A percentile compares a stretch with the other conserved stretches of the same genome.
phyloP scores from a whole-genome alignment of 768 basidiomycete species.

The Auricularia auricula-judae region DNA sequence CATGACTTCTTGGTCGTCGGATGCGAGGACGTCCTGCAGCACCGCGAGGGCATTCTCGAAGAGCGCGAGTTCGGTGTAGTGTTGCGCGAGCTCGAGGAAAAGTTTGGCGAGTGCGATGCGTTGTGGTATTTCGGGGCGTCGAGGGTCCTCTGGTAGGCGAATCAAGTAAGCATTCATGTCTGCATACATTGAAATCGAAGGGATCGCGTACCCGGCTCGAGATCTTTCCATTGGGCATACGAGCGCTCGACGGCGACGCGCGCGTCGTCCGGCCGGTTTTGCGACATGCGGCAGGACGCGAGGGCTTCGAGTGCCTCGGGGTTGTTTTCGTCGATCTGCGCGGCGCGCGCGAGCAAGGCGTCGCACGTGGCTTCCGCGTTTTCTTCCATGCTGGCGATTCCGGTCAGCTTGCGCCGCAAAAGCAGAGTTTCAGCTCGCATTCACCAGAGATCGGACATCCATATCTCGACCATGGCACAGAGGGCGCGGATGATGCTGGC shows the following conservation, averaged over 20 bases:
- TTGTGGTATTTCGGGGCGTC: slow-evolving; percentile 58
- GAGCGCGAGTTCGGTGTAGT: slow-evolving; percentile 29
- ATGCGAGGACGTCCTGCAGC: slow-evolving; percentile 64
- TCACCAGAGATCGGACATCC: slow-evolving; percentile 93
- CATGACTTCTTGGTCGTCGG: slow-evolving; percentile 80
- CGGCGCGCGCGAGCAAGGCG: slow-evolving; percentile 57
- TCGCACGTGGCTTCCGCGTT: slow-evolving; percentile 78
- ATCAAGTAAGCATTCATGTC: too few species aligned
- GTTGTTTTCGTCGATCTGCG: slow-evolving; percentile 63
- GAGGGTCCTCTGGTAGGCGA: slow-evolving; percentile 42
- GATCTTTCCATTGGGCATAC: slow-evolving; percentile 59
- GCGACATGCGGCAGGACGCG: slow-evolving; percentile 82
- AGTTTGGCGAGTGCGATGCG: slow-evolving; percentile 69
- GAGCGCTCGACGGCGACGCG: slow-evolving; percentile 54
- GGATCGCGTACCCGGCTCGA: slow-evolving; percentile 37
- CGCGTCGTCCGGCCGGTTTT: slow-evolving; percentile 75
- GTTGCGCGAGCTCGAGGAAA: slow-evolving; percentile 45
- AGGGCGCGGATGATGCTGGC: slow-evolving; percentile 67
- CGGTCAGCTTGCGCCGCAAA: background rate
- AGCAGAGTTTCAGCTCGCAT: slow-evolving; percentile 13
- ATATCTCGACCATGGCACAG: slow-evolving; percentile 85
- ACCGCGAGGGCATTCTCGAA: slow-evolving; percentile 66
- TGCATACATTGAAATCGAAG: background rate
- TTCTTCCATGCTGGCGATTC: slow-evolving; percentile 56
- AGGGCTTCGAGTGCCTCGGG: slow-evolving; percentile 69